Evolutionary conservation across 164 flowering plant genomes (phyloP).

Genomic region (Nymphaea thermarum): DNA sequence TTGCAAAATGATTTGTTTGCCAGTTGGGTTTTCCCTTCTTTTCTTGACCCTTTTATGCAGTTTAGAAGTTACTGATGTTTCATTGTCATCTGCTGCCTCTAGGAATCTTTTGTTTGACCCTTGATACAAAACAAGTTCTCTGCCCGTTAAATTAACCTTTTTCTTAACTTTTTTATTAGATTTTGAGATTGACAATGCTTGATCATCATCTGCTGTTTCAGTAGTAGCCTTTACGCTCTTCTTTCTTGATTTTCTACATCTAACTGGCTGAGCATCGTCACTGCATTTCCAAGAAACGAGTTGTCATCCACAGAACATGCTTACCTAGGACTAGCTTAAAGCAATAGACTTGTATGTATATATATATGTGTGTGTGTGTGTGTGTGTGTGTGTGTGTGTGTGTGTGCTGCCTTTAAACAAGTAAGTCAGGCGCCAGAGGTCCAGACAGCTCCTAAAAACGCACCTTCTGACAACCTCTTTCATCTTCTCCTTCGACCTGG

Average conservation of each 20-base stretch:
- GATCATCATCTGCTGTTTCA: neutral
- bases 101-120: constrained; percentile 2
- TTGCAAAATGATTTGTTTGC: neutral
- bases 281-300: constrained; percentile 12
- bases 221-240: neutral
- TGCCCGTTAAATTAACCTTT: neutral
- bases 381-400: no score
- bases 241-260: constrained; percentile 1
- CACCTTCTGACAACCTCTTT: constrained; percentile 6
- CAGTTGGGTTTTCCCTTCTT: neutral
- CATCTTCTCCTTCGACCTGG: constrained; percentile 9
- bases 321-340: neutral
- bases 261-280: constrained; percentile 7
- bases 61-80: constrained; percentile 8
- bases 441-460: constrained; percentile 10
- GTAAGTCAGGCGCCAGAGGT: no score
- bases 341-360: no score
- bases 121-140: neutral
- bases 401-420: no score
- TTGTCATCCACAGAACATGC: neutral
- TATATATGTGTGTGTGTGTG: no score
- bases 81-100: constrained; percentile 9
- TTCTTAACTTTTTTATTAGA: neutral
- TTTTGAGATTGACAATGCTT: neutral
- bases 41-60: constrained; percentile 3